Conservation (phyloP, 371 early-diverging fungal genomes). For the Mortierella sp. region DNA sequence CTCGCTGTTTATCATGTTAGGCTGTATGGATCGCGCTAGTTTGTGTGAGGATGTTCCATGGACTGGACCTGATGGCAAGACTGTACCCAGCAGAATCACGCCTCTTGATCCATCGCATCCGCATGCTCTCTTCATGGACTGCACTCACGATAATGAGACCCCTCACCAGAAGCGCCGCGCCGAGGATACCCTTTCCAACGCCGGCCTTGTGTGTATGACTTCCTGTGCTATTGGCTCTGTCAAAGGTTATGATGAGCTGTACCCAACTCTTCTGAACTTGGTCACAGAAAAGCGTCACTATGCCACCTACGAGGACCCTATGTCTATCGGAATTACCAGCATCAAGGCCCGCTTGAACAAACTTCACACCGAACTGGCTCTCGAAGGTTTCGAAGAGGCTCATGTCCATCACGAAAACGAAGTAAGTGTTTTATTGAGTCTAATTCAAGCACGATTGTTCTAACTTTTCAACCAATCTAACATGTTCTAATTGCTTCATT, state of each 20-base stretch:
- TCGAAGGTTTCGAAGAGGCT: slow-evolving; percentile 89
- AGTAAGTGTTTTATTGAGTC: slow-evolving; percentile 39
- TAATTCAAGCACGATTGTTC: neutral
- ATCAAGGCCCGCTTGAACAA: slow-evolving; percentile 82
- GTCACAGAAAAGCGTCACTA: slow-evolving; percentile 91
- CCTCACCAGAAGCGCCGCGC: slow-evolving; percentile 92
- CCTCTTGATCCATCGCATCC: slow-evolving; percentile 70
- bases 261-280: slow-evolving; percentile 88
- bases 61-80: slow-evolving; percentile 36
- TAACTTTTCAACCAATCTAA: neutral
- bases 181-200: slow-evolving; percentile 90
- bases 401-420: slow-evolving; percentile 96
- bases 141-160: slow-evolving; percentile 98
- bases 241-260: slow-evolving; percentile 97
- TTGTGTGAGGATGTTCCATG: slow-evolving; percentile 42
- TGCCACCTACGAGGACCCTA: slow-evolving; percentile 61
- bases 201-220: slow-evolving; percentile 92
- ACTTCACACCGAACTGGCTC: slow-evolving; percentile 86
- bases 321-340: slow-evolving; percentile 71
- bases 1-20: neutral
- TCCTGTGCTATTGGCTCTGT: slow-evolving; percentile 94
- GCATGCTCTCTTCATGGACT: slow-evolving; percentile 97
- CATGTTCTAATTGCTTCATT: neutral
- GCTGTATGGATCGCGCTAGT: slow-evolving; percentile 50
- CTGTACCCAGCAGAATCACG: slow-evolving; percentile 44